Conservation (phyloP, 352 stramenopile species). For the Phytophthora pinifolia region DNA sequence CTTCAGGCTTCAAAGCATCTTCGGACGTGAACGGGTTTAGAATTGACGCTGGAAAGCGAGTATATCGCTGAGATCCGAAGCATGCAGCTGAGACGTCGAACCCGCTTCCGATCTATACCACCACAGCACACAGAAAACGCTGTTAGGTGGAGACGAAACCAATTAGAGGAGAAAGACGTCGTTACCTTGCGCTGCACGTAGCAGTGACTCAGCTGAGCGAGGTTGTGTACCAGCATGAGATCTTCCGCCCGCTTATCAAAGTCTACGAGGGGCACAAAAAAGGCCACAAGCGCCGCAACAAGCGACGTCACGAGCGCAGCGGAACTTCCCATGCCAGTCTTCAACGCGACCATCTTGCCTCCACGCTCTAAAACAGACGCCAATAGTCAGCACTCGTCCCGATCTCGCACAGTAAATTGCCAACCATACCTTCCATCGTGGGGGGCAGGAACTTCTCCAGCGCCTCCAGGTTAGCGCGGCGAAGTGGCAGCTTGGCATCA, state of each 20-base stretch:
- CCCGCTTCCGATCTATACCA: constrained; percentile 91
- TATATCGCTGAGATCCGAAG: constrained; percentile 95
- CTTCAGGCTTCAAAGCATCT: constrained; percentile 53
- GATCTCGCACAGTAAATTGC: not conserved
- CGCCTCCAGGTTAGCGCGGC: constrained; percentile 58
- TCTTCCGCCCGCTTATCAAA: constrained; percentile 25
- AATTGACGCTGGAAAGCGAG: constrained; percentile 74
- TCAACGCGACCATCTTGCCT: constrained; percentile 73
- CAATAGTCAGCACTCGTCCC: constrained; percentile 3
- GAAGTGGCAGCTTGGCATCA: constrained; percentile 51
- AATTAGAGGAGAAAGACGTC: not conserved
- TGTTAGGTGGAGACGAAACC: too few species aligned
- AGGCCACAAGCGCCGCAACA: constrained; percentile 86
- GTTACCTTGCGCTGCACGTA: constrained; percentile 95
- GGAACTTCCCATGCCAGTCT: constrained; percentile 96
- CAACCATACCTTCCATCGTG: constrained; percentile 46
- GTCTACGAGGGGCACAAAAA: constrained; percentile 62
- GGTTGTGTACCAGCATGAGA: constrained; percentile 89
- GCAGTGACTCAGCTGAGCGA: constrained; percentile 95
- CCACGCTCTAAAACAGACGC: constrained; percentile 24
- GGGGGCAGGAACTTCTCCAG: constrained; percentile 88
- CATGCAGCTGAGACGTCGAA: constrained; percentile 96
- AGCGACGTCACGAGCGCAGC: constrained; percentile 95
- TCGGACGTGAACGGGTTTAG: constrained; percentile 53
- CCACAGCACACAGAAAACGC: not conserved